Base-by-base conservation (phyloP, 1,284 basidiomycete species). In the Puccinia hordei region DNA sequence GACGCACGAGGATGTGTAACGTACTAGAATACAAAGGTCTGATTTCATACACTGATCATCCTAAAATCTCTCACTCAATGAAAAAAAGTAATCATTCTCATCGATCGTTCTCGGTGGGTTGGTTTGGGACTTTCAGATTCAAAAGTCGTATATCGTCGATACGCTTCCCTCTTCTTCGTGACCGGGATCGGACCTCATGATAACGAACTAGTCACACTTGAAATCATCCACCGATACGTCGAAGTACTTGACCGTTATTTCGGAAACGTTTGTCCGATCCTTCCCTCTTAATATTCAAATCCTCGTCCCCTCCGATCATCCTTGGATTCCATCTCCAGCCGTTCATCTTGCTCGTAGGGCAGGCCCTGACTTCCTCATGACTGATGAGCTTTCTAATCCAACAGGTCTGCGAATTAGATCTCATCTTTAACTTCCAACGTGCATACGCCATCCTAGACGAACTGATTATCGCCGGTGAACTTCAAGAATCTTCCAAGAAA, bases 381-480 rank as follows among this genome's bases (percentile, higher is more conserved):
- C 33, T 46, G 49, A 44, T 17, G 2, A 38, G 6, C 6, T 22
- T 27, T 33, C 27, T 22, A 3, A 27, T 24, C 19, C 13, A 17
- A 44, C 85, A 95, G 94, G 94, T 97, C 24, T 98, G 95, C 88
- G 95, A 98, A 87, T 88, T 98, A 73, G 95, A 98, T 86, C 88
- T 98, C 93, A 98, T 98, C 85, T 98, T 98, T 89, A 98, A 98
- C 88, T 98, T 97, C 87, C 95, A 98, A 86, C 97, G 97, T 86
- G 95, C 95, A 46, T 98, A 94, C 86, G 93, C 95, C 93, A 97
- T 98, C 83, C 88, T 99, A 79, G 97, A 99, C 86, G 97, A 99
- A 86, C 89, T 99, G 74, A 95, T 99, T 86, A 98, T 99, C 82
- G 92, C 95, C 5, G 97, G 97, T 63, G 97, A 99, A 86, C 88